Conservation (phyloP, 208 protist genomes). For the Jaenimonas drosophilae region DNA sequence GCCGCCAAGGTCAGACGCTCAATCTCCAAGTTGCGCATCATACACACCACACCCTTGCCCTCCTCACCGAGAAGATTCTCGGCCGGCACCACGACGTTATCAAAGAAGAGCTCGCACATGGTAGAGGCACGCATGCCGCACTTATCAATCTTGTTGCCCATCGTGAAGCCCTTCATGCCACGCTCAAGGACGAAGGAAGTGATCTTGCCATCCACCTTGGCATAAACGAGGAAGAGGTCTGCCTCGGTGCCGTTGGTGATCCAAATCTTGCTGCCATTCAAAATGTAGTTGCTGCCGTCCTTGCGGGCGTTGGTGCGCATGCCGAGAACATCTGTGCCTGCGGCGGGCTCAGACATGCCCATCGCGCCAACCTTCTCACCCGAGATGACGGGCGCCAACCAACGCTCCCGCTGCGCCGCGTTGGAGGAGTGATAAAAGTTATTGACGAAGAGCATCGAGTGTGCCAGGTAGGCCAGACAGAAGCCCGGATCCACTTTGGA, state of each 20-base stretch:
- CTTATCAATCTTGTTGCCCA: constrained; percentile 68
- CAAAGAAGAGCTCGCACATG: constrained; percentile 75
- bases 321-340: constrained; percentile 93
- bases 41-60: constrained; percentile 48
- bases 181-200: constrained; percentile 55
- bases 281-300: constrained; percentile 65
- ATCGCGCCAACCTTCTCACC: constrained; percentile 95
- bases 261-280: constrained; percentile 97
- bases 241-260: constrained; percentile 96
- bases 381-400: constrained; percentile 84
- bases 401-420: constrained; percentile 85
- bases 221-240: constrained; percentile 94
- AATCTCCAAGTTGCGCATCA: constrained; percentile 84
- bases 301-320: constrained; percentile 89
- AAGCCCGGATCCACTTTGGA: constrained; percentile 74
- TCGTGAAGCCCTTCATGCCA: constrained; percentile 43
- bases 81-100: constrained; percentile 42
- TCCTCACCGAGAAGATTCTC: constrained; percentile 63
- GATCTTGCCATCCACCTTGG: constrained; percentile 88
- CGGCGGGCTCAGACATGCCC: constrained; percentile 92
- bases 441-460: constrained; percentile 78
- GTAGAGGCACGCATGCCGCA: constrained; percentile 72
- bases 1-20: constrained; percentile 64
- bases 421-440: constrained; percentile 81
- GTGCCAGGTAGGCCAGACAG: constrained; percentile 69